These are phyloP conservation scores for Penicillium fuscoglaucum DNA, from an alignment of 2,329 filamentous ascomycete genomes.

Conservation along the genomic window DNA sequence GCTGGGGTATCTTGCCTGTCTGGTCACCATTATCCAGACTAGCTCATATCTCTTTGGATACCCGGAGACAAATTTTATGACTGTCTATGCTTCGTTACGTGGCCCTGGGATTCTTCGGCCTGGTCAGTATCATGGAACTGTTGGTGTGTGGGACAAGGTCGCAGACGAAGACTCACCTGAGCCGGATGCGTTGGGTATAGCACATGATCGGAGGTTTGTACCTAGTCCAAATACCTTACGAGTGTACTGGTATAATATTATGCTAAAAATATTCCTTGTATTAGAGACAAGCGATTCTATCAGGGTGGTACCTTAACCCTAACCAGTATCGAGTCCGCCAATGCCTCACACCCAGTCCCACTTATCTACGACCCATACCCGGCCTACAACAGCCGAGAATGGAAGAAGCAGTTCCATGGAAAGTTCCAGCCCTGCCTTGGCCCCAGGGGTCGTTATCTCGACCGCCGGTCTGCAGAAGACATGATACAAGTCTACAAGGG, in stretches of 20 bases:
- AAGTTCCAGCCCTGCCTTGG: slow-evolving; percentile 23
- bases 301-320: slow-evolving; percentile 23
- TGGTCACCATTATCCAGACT: slow-evolving; percentile 12
- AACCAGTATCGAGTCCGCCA: slow-evolving; percentile 14
- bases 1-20: slow-evolving; percentile 12
- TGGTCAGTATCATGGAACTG: slow-evolving; percentile 19
- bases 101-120: slow-evolving; percentile 16
- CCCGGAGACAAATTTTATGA: slow-evolving; percentile 10
- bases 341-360: slow-evolving; percentile 15
- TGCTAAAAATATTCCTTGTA: not conserved
- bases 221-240: not conserved
- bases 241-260: not conserved
- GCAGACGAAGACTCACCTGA: slow-evolving; percentile 3
- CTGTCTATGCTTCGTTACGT: not conserved
- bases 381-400: slow-evolving; percentile 63
- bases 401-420: slow-evolving; percentile 46
- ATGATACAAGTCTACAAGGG: slow-evolving; percentile 29
- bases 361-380: slow-evolving; percentile 69
- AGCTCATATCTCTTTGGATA: slow-evolving; percentile 8
- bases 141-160: not conserved
- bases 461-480: slow-evolving; percentile 22
- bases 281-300: slow-evolving; percentile 21
- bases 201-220: slow-evolving; percentile 19
- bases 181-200: slow-evolving; percentile 14
- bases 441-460: slow-evolving; percentile 23